phyloP scores from a whole-genome alignment of 2,329 filamentous ascomycete genomes.

The Didymella pomorum region DNA sequence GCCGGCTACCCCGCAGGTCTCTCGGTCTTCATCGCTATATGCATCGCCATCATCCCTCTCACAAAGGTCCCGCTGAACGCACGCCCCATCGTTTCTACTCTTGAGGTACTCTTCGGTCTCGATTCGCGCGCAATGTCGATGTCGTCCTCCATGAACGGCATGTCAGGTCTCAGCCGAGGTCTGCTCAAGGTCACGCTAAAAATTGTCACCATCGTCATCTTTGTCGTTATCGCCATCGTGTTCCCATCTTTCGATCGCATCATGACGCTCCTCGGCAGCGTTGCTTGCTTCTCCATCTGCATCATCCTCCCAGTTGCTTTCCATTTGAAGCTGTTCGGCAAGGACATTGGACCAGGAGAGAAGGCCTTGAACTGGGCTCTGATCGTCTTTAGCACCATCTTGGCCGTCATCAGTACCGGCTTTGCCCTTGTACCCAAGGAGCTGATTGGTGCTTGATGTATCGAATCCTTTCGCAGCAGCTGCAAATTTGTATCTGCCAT shows the following conservation, averaged over 20 bases:
- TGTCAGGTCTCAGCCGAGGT: conserved; percentile 65
- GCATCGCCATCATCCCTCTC: conserved; percentile 90
- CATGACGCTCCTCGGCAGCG: conserved; percentile 88
- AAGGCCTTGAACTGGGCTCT: conserved; percentile 72
- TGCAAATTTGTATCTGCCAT: background rate
- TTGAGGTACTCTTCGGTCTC: conserved; percentile 82
- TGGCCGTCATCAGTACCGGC: conserved; percentile 81
- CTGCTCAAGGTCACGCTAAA: conserved; percentile 69
- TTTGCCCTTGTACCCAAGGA: conserved; percentile 89
- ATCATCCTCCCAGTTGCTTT: conserved; percentile 89
- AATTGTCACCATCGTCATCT: conserved; percentile 71
- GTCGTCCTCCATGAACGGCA: conserved; percentile 59
- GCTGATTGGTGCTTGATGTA: conserved; percentile 23
- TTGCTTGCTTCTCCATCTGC: conserved; percentile 92
- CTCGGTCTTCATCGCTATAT: conserved; percentile 81
- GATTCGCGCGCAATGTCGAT: conserved; percentile 64
- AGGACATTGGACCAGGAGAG: conserved; percentile 71
- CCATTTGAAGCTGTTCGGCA: conserved; percentile 86
- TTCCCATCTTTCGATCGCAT: conserved; percentile 86
- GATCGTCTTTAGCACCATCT: conserved; percentile 71
- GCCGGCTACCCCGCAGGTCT: conserved; percentile 76
- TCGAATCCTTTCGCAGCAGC: background rate
- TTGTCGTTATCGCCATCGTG: conserved; percentile 77
- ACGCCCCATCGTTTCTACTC: conserved; percentile 83
- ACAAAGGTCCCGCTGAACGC: conserved; percentile 95